Conservation (phyloP, 2,329 filamentous ascomycete genomes). For the Chaetomium strumarium region DNA sequence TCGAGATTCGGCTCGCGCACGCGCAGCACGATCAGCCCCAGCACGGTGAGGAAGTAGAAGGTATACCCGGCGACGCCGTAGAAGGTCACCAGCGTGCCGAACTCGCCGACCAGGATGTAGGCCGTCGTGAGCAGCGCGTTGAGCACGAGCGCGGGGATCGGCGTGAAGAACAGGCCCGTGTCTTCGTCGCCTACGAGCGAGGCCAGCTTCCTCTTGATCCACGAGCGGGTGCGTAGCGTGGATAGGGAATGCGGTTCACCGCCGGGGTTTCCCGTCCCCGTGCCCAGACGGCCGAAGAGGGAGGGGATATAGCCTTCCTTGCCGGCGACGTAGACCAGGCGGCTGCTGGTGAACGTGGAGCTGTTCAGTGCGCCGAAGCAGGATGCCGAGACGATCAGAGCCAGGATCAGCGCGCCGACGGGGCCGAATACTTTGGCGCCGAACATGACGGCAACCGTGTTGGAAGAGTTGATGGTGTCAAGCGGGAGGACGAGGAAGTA, state of each 20-base stretch:
- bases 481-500: conserved; percentile 92
- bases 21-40: conserved; percentile 84
- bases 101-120: conserved; percentile 85
- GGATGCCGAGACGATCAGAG: conserved; percentile 81
- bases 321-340: conserved; percentile 86
- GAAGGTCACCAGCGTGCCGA: conserved; percentile 87
- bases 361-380: conserved; percentile 95
- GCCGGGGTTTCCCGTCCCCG: conserved; percentile 24
- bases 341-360: conserved; percentile 85
- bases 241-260: conserved; percentile 35
- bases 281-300: conserved; percentile 76
- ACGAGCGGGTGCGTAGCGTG: conserved; percentile 46
- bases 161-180: conserved; percentile 81
- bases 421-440: conserved; percentile 85
- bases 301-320: conserved; percentile 90
- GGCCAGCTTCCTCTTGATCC: conserved; percentile 53
- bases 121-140: conserved; percentile 67
- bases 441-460: conserved; percentile 95
- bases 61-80: conserved; percentile 96
- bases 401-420: conserved; percentile 74
- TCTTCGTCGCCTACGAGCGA: conserved; percentile 69
- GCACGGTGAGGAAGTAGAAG: conserved; percentile 93
- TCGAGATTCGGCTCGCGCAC: conserved; percentile 84
- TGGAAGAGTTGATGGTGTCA: conserved; percentile 73
- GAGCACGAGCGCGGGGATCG: conserved; percentile 83